Percentiles rank a stretch among this genome's conserved stretches.
Conservation (phyloP, 2,329 filamentous ascomycete species). For the Talaromyces rugulosus region DNA sequence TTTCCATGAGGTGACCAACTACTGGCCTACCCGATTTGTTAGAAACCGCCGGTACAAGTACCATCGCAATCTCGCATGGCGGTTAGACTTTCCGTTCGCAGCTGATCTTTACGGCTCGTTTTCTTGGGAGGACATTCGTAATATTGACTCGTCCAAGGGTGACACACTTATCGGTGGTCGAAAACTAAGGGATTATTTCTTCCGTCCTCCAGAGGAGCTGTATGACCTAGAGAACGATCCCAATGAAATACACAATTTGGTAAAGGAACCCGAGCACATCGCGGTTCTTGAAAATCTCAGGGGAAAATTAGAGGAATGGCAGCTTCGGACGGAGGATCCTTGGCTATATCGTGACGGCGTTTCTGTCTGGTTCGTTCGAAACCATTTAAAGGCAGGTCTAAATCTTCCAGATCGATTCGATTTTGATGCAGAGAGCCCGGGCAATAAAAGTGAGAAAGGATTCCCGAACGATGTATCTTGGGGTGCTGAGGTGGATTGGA, state of each 20-base stretch:
- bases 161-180: slow-evolving; percentile 38
- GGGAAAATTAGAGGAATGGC: slow-evolving; percentile 29
- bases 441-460: neutral
- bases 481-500: slow-evolving; percentile 1
- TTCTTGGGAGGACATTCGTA: slow-evolving; percentile 45
- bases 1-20: slow-evolving; percentile 50
- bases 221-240: slow-evolving; percentile 47
- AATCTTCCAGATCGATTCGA: slow-evolving; percentile 18
- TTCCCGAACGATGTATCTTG: neutral
- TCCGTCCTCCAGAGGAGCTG: slow-evolving; percentile 43
- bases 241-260: slow-evolving; percentile 44
- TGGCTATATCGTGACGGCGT: slow-evolving; percentile 29
- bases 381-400: slow-evolving; percentile 10
- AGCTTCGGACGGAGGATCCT: slow-evolving; percentile 29
- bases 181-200: slow-evolving; percentile 41
- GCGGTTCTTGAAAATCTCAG: slow-evolving; percentile 31
- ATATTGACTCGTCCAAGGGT: slow-evolving; percentile 18
- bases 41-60: slow-evolving; percentile 45
- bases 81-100: slow-evolving; percentile 48
- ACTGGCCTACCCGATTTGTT: slow-evolving; percentile 48
- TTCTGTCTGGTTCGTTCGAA: slow-evolving; percentile 4
- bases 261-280: slow-evolving; percentile 27
- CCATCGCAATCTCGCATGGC: slow-evolving; percentile 50
- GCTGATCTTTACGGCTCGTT: slow-evolving; percentile 44
- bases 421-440: slow-evolving; percentile 14